phyloP scores from a whole-genome alignment of 2,329 filamentous ascomycete species.

The Blumeria hordei region DNA sequence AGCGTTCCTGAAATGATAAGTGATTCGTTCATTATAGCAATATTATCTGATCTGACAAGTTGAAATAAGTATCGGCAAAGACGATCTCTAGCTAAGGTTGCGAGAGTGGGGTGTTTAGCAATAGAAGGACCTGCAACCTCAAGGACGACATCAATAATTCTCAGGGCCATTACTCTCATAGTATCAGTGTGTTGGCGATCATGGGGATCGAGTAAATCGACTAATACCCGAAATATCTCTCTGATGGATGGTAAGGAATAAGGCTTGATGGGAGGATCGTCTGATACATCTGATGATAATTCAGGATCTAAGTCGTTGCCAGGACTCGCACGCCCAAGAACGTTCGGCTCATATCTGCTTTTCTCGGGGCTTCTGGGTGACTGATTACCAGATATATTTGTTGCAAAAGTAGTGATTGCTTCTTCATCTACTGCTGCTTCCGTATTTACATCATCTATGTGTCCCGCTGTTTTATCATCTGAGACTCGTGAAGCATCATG shows the following conservation, averaged over 20 bases:
- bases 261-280: conserved; percentile 40
- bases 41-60: conserved; percentile 84
- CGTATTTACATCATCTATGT: conserved; percentile 62
- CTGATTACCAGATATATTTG: conserved; percentile 15
- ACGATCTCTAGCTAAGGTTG: conserved; percentile 72
- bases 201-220: conserved; percentile 81
- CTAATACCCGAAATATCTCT: conserved; percentile 79
- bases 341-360: conserved; percentile 7
- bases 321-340: conserved; percentile 8
- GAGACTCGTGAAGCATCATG: conserved; percentile 40
- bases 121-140: conserved; percentile 93
- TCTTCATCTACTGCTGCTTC: conserved; percentile 40
- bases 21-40: conserved; percentile 81
- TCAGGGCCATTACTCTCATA: conserved; percentile 89
- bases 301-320: conserved; percentile 10
- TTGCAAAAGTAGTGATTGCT: conserved; percentile 26
- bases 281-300: conserved; percentile 12
- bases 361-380: conserved; percentile 22
- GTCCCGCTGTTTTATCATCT: conserved; percentile 40
- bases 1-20: conserved; percentile 78
- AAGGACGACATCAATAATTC: conserved; percentile 89
- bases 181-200: conserved; percentile 81
- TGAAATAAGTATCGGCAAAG: conserved; percentile 90
- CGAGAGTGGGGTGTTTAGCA: conserved; percentile 70
- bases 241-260: conserved; percentile 88